Base-by-base conservation (phyloP, 495 filamentous ascomycete genomes). In the Penicillium manginii region DNA sequence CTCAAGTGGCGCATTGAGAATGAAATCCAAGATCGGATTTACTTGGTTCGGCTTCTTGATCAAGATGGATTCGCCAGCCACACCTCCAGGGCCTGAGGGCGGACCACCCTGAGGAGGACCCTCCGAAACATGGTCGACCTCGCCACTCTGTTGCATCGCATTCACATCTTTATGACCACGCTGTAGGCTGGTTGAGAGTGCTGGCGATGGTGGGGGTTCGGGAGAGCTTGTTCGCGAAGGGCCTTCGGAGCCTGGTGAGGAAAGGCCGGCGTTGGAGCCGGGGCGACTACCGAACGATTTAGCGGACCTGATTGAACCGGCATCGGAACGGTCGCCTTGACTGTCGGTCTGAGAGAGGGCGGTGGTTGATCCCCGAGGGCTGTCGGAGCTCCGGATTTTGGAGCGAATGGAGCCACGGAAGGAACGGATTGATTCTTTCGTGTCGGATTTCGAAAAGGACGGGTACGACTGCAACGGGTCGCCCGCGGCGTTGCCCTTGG, bases 101-200 rank as follows among this genome's bases (percentile, higher is more conserved):
- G 79, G 57, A 67, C 66, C 79, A n/a, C 87, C 88, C 9, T 81
- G 81, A 17, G 91, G 91, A 17, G 96, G 93, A 43, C 85, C 87
- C 65, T 99, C 94, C n/a, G 94, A 98, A 4, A 99, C 91, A 63
- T 91, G 85, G 65, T 96, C 96, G 15, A 99, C 92, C 75, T 98
- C 94, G 21, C 91, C 92, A 58, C 84, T 90, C 54, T 88, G 84
- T 68, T 94, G 88, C 55, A 92, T 93, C 21, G 86, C 86, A 50
- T 84, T 81, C 32, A 98, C 84, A 76, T 92, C 86, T 63, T 90
- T 85, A 63, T 93, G 88, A 8, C 88, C 88, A 60, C 80, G 72
- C 40, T 91, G 89, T 61, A 96, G 73, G 15, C 91, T 91, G 52
- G 84, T 80, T 21, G 90, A 93, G 65, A 93, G 85, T 26, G 92